phyloP scores from a whole-genome alignment of 2,329 filamentous ascomycete species.

The Clonostachys chloroleuca region DNA sequence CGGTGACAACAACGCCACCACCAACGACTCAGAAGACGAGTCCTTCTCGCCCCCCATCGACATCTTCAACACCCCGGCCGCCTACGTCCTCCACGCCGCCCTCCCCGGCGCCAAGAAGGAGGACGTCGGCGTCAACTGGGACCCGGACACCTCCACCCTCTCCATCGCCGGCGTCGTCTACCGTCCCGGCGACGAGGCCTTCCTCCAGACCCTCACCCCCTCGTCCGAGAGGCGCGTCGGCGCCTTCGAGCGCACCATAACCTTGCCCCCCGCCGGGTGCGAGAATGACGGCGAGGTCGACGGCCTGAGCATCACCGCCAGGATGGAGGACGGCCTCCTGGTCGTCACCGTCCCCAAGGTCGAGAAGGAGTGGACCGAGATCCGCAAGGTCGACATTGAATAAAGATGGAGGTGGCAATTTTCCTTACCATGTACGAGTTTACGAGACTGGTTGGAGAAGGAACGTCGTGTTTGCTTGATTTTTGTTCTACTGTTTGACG shows the following conservation, averaged over 20 bases:
- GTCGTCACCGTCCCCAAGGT: constrained; percentile 72
- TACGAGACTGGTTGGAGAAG: too few species aligned
- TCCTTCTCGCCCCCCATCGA: constrained; percentile 65
- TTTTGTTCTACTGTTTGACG: too few species aligned
- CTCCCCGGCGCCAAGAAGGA: constrained; percentile 77
- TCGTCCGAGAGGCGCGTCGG: constrained; percentile 68
- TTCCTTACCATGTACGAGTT: too few species aligned
- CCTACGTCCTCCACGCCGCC: constrained; percentile 70
- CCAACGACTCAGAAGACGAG: constrained; percentile 7
- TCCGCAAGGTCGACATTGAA: constrained; percentile 49
- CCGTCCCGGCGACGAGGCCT: constrained; percentile 65
- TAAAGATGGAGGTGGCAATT: constrained; percentile 11
- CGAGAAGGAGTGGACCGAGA: constrained; percentile 55
- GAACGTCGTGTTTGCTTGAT: too few species aligned
- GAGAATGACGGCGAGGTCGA: constrained; percentile 56
- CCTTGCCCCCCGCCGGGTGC: constrained; percentile 35
- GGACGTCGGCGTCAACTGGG: constrained; percentile 73
- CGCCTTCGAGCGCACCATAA: constrained; percentile 67
- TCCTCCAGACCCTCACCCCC: constrained; percentile 56
- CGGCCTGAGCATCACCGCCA: constrained; percentile 63
- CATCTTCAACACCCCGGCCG: constrained; percentile 63
- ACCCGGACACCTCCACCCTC: constrained; percentile 61
- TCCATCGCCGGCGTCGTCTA: constrained; percentile 69
- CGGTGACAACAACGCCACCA: constrained; percentile 4
- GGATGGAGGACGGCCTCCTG: constrained; percentile 74